Percentiles rank a stretch among this genome's conserved stretches.
phyloP scores from a whole-genome alignment of 768 basidiomycete genomes.

The Boletus edulis region DNA sequence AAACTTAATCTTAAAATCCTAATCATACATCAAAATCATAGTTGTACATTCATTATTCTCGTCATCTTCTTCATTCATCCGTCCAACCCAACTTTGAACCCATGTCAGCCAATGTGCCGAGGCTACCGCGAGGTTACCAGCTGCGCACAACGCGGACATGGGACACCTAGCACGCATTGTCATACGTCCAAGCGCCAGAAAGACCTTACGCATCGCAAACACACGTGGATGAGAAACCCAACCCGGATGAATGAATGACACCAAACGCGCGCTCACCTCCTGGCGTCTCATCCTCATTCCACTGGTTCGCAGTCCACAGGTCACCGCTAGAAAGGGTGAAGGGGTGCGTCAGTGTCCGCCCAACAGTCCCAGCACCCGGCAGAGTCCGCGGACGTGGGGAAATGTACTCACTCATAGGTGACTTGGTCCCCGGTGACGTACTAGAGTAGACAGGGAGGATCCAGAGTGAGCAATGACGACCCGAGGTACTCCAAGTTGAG shows the following conservation, averaged over 20 bases:
- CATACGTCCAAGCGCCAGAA: conserved; percentile 56
- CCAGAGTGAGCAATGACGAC: too few relatives aligned
- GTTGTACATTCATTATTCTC: too few relatives aligned
- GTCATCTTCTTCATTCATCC: too few relatives aligned
- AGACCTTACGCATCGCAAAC: conserved; percentile 32
- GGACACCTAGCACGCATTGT: conserved; percentile 24
- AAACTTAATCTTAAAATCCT: too few relatives aligned
- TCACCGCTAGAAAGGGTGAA: conserved; percentile 33
- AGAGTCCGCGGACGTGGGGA: too few relatives aligned
- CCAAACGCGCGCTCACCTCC: conserved; percentile 18
- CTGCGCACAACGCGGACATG: too few relatives aligned
- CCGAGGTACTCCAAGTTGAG: not conserved
- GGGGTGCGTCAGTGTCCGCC: not conserved
- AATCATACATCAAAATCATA: too few relatives aligned
- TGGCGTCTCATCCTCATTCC: conserved; percentile 41
- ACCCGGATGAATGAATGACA: not conserved
- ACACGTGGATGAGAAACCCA: not conserved
- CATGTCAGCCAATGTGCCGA: too few relatives aligned
- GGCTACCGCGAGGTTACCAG: too few relatives aligned
- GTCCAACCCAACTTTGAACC: too few relatives aligned
- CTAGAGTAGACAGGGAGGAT: not conserved
- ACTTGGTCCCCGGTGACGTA: not conserved
- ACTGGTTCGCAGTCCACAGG: conserved; percentile 50
- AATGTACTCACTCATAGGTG: conserved; percentile 12
- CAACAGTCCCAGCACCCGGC: too few relatives aligned